These are phyloP conservation scores for Cucurbita pepo DNA, from an alignment of 306 rosid species.

Conservation along the genomic window DNA sequence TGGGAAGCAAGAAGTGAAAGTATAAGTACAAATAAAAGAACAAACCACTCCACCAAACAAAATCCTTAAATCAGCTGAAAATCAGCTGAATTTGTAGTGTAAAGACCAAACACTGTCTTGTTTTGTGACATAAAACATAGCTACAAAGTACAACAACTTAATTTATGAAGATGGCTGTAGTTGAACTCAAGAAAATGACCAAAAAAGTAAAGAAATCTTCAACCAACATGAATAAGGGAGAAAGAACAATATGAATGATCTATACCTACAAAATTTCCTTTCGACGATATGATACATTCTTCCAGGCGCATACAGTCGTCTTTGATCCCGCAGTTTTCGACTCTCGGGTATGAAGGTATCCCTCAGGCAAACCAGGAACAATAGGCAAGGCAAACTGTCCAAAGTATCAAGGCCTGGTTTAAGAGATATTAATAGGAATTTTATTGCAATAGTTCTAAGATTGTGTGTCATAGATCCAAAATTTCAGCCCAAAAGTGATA, in stretches of 20 bases:
- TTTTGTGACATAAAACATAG: not conserved
- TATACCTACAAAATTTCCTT: constrained; percentile 86
- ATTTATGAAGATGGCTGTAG: not conserved
- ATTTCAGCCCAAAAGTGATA: not conserved
- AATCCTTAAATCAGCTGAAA: not conserved
- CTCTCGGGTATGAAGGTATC: constrained; percentile 85
- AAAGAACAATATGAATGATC: not conserved
- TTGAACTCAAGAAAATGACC: not conserved
- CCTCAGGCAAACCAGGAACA: constrained; percentile 80
- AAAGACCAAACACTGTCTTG: not conserved
- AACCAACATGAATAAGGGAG: not conserved
- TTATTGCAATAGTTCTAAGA: constrained; percentile 18
- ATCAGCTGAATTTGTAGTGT: not conserved
- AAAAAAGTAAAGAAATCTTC: not conserved
- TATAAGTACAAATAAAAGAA: constrained; percentile 4
- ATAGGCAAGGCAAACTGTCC: constrained; percentile 91
- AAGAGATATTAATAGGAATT: constrained; percentile 33
- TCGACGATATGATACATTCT: constrained; percentile 84
- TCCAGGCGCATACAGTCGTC: constrained; percentile 94
- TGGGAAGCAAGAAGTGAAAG: constrained; percentile 19
- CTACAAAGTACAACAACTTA: not conserved
- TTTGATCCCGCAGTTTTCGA: constrained; percentile 74
- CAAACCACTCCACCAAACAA: not conserved
- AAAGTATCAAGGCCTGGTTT: constrained; percentile 56
- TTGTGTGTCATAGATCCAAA: not conserved